Conservation (phyloP, 148 eudicot genomes). For the Amaranthus palmeri region DNA sequence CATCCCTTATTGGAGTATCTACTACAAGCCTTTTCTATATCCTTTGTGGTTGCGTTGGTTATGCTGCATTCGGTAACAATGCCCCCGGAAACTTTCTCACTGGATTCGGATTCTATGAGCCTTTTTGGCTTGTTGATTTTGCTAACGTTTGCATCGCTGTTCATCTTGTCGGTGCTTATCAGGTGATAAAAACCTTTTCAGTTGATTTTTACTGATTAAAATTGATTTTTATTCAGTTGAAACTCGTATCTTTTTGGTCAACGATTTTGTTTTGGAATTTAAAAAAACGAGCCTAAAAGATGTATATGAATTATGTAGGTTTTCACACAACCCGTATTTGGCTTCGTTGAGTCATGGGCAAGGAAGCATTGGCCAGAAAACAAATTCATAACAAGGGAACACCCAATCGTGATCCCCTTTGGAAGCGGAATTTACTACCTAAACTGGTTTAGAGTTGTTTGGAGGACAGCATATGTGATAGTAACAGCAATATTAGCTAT, state of each 20-base stretch:
- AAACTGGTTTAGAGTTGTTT: slow-evolving; percentile 70
- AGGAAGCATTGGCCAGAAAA: slow-evolving; percentile 50
- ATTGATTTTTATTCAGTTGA: too few relatives aligned
- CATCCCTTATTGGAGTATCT: slow-evolving; percentile 63
- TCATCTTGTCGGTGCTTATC: slow-evolving; percentile 87
- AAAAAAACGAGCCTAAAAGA: too few relatives aligned
- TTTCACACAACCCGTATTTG: slow-evolving; percentile 68
- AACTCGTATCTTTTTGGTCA: too few relatives aligned
- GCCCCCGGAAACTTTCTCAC: slow-evolving; percentile 94
- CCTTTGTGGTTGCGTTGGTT: slow-evolving; percentile 67
- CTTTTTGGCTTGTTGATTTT: slow-evolving; percentile 74
- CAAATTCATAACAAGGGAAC: slow-evolving; percentile 56
- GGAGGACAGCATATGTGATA: slow-evolving; percentile 72
- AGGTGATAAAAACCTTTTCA: slow-evolving; percentile 37
- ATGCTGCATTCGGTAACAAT: slow-evolving; percentile 74
- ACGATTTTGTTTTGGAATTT: too few relatives aligned
- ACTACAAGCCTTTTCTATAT: slow-evolving; percentile 68
- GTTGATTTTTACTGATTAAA: too few relatives aligned
- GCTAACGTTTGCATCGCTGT: slow-evolving; percentile 79
- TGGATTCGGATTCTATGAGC: slow-evolving; percentile 92
- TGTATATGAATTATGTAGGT: slow-evolving; percentile 31
- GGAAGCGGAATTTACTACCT: slow-evolving; percentile 38
- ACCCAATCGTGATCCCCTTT: slow-evolving; percentile 39
- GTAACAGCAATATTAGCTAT: slow-evolving; percentile 61
- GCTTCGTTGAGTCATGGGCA: slow-evolving; percentile 49